phyloP scores from a whole-genome alignment of 805 yeast genomes.

The Candida wancherniae region DNA sequence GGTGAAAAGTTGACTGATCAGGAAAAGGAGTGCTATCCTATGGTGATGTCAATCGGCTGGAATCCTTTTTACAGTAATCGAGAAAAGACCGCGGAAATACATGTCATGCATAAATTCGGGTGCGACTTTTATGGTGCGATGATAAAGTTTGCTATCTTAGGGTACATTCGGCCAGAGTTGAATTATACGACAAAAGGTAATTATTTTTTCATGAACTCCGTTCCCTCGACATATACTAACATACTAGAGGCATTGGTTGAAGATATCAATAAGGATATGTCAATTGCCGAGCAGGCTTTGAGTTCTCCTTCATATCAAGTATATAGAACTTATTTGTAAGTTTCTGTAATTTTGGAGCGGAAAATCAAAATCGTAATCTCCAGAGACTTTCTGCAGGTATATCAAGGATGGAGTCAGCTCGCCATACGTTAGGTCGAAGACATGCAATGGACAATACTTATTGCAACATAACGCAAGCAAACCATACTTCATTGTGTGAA shows the following conservation, averaged over 20 bases:
- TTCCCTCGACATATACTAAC: constrained; percentile 17
- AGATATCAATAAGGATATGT: constrained; percentile 79
- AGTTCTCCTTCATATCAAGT: background rate
- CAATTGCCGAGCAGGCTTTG: constrained; percentile 56
- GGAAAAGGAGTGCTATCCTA: constrained; percentile 55
- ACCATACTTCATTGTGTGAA: constrained; percentile 13
- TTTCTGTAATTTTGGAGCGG: no score
- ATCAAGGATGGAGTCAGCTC: no score
- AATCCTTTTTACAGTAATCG: constrained; percentile 85
- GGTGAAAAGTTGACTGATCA: constrained; percentile 49
- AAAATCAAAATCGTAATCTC: no score
- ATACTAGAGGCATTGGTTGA: constrained; percentile 69
- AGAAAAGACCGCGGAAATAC: constrained; percentile 81
- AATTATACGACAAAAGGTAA: constrained; percentile 65
- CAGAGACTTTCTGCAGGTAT: no score
- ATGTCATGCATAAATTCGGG: constrained; percentile 69
- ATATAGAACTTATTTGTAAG: background rate
- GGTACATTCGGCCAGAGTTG: constrained; percentile 87
- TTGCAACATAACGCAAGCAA: no score
- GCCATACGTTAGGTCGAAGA: no score
- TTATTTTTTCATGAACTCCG: constrained; percentile 8
- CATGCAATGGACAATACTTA: no score
- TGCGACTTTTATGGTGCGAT: constrained; percentile 77
- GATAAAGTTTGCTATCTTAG: constrained; percentile 66
- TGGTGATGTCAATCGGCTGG: constrained; percentile 95